A percentile compares a stretch with the other conserved stretches of the same genome.
These are phyloP conservation scores for Pulveroboletus sp. DNA, from an alignment of 768 basidiomycete genomes.

Conservation along the genomic window DNA sequence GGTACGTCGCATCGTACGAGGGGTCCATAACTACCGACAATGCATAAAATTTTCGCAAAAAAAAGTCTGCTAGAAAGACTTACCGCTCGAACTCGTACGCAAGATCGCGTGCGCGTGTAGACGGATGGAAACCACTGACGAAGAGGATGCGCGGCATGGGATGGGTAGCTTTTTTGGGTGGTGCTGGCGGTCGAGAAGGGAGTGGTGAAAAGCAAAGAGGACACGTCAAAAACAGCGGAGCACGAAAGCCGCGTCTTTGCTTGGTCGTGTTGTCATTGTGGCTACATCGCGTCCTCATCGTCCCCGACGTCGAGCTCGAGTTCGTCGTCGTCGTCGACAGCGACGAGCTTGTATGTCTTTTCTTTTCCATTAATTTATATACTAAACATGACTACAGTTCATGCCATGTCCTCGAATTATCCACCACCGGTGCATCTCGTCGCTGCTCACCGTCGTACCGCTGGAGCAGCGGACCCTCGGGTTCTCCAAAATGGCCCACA, in stretches of 20 bases:
- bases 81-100: constrained; percentile 88
- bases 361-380: no score
- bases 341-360: no score
- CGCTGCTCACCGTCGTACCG: constrained; percentile 21
- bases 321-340: not conserved
- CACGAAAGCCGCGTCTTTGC: constrained; percentile 24
- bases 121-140: constrained; percentile 80
- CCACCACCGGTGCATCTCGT: constrained; percentile 10
- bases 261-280: constrained; percentile 37
- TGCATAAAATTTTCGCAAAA: constrained; percentile 1
- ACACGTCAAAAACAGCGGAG: constrained; percentile 26
- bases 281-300: constrained; percentile 17
- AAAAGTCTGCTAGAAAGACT: constrained; percentile 11
- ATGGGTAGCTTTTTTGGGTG: constrained; percentile 10
- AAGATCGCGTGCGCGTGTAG: constrained; percentile 80
- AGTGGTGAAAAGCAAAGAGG: constrained; percentile 25
- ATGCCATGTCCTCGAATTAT: no score
- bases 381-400: no score
- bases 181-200: not conserved
- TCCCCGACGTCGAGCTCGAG: no score
- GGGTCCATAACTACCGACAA: constrained; percentile 63
- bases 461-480: constrained; percentile 20
- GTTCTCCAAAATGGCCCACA: constrained; percentile 34
- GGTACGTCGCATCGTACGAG: constrained; percentile 89
- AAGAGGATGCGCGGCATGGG: constrained; percentile 81